Evolutionary conservation across 1,284 basidiomycete genomes (phyloP), one percentile per base, ranked within the genome.

Genomic region (Lentinula novae-zelandiae): DNA sequence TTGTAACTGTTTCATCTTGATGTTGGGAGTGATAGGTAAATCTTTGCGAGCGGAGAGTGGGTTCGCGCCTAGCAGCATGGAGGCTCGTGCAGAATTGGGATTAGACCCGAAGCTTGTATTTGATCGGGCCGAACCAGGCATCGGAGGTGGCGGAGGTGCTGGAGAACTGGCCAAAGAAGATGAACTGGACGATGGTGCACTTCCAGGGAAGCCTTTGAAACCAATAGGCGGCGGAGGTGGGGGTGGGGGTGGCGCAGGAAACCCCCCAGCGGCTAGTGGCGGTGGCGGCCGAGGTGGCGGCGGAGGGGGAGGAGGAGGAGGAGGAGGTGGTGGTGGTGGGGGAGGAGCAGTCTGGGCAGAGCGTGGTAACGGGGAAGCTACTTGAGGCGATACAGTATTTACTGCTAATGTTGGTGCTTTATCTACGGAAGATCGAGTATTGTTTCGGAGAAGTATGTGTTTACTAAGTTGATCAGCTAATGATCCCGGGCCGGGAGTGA

Each of bases 1-100:
- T 71, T 99, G 96, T 53, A 99, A 79, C 74, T 98, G 95, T 75
- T 98, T 98, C 92, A 98, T 96, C 79, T 95, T 95, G 56, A 86
- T 89, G 63, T 84, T 87, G 1, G 96, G 93, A 54, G 92, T 89
- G 57, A 95, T 84, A 1, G 86, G 79, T 67, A 98, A 85, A 69
- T 94, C 93, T 74, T 98, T 98, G 57, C 95, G 88, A 57, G 82
- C 79, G 60, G 82, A 79, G 33, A 86, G 71, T 61, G 85, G 72
- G 66, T 84, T 85, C 27, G 78, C 72, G 48, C 87, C 83, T 2
- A 90, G 73, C 9, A 85, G 73, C 68, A 79, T 73, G n/a, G 89
- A 89, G 40, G 80, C 78, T 20, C 85, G 84, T 27, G 80, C 74
- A 34, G 86, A 85, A 57, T 73, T 75, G 27, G 79, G 77, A 36